phyloP scores from a whole-genome alignment of 2,329 filamentous ascomycete genomes.

The Aspergillus awamori region DNA sequence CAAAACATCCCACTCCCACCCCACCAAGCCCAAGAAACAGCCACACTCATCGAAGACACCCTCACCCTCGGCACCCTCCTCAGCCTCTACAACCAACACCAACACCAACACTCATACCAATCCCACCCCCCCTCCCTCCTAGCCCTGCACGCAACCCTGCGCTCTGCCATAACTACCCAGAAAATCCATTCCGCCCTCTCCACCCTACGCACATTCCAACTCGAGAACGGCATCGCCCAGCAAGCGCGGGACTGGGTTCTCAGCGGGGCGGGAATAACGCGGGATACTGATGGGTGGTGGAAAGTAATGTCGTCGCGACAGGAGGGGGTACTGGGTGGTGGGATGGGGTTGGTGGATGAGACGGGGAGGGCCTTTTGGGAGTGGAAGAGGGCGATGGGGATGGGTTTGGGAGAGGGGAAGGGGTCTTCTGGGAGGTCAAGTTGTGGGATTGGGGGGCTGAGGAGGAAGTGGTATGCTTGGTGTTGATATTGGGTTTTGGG shows the following conservation, averaged over 20 bases:
- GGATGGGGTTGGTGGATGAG: not conserved
- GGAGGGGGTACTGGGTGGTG: not conserved
- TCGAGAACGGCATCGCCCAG: not conserved
- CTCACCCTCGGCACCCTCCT: slow-evolving; percentile 1
- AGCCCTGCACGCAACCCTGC: not conserved
- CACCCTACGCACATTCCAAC: not conserved
- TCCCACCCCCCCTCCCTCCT: not conserved
- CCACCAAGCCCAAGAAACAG: slow-evolving; percentile 1
- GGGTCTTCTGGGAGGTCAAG: not conserved
- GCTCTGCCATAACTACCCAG: not conserved
- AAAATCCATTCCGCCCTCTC: not conserved
- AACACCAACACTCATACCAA: not conserved
- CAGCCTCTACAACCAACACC: not conserved
- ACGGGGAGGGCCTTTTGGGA: not conserved
- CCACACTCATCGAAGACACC: slow-evolving; percentile 4
- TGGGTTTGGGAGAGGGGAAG: not conserved
- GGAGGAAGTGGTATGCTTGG: not conserved
- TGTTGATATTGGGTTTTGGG: not conserved
- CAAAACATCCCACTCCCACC: not conserved
- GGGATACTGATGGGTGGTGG: slow-evolving; percentile 7
- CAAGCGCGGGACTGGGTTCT: slow-evolving; percentile 1
- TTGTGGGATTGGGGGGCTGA: slow-evolving; percentile 1
- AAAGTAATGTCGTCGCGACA: not conserved
- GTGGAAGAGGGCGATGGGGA: not conserved
- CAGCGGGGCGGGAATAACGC: not conserved